A percentile compares a stretch with the other conserved stretches of the same genome.
phyloP scores from a whole-genome alignment of 2,329 filamentous ascomycete species.

The Dothideomycetes sp. region DNA sequence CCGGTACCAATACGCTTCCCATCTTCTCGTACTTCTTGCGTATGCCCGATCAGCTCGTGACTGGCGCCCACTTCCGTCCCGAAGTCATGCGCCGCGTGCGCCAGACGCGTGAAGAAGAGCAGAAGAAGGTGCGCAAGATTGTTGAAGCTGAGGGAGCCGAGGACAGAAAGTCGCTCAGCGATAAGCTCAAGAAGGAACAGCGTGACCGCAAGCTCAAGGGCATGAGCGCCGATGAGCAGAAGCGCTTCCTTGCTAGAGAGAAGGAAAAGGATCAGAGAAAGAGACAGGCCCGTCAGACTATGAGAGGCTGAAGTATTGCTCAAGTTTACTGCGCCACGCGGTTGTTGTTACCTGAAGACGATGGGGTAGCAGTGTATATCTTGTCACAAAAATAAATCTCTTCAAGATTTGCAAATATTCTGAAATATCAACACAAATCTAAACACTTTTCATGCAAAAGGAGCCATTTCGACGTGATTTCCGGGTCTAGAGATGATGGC shows the following conservation, averaged over 20 bases:
- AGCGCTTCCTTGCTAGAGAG: conserved; percentile 65
- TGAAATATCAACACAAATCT: no score
- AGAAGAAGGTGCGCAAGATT: conserved; percentile 67
- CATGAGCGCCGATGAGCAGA: conserved; percentile 51
- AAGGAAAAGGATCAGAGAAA: conserved; percentile 61
- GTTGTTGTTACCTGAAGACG: no score
- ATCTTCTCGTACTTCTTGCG: conserved; percentile 76
- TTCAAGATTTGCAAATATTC: no score
- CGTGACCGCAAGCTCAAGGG: conserved; percentile 61
- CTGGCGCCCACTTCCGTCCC: conserved; percentile 72
- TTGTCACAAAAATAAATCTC: no score
- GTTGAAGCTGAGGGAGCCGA: conserved; percentile 63
- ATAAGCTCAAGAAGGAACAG: conserved; percentile 70
- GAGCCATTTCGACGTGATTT: no score
- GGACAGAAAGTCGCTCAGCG: conserved; percentile 45
- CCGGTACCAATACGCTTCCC: conserved; percentile 49
- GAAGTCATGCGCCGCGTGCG: conserved; percentile 80
- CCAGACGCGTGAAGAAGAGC: conserved; percentile 67
- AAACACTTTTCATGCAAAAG: no score
- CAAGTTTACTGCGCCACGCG: no score
- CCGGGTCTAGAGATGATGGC: no score
- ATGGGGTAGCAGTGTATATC: no score
- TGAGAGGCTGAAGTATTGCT: no score
- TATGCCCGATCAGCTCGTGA: conserved; percentile 71
- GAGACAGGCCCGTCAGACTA: conserved; percentile 53